Conservation (phyloP, 192 early-diverging fungal species). For the Fimicolochytrium jonesii region DNA sequence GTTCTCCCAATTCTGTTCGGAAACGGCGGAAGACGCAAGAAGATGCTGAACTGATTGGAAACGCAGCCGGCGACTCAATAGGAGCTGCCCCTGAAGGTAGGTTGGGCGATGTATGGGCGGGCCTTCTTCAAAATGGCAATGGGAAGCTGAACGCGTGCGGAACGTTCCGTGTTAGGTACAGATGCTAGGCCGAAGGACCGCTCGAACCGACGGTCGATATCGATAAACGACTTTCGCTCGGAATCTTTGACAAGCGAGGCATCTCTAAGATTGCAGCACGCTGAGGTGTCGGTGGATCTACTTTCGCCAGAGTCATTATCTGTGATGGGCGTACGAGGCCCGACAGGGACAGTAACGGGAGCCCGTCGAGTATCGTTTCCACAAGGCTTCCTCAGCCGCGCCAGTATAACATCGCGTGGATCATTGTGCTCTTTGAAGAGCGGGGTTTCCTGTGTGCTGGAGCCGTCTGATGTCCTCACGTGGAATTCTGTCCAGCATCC, state of each 20-base stretch:
- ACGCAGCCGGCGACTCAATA: no score
- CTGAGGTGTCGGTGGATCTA: not conserved
- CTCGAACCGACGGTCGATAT: conserved; percentile 10
- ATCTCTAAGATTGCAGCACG: not conserved
- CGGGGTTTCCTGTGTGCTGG: not conserved
- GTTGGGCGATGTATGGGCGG: no score
- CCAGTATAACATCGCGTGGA: not conserved
- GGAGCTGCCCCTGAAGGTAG: no score
- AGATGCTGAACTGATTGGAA: no score
- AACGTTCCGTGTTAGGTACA: no score
- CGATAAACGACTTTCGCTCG: conserved; percentile 12
- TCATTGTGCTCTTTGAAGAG: not conserved
- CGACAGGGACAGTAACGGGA: not conserved
- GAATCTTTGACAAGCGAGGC: not conserved
- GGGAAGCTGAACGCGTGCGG: no score
- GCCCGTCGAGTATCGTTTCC: not conserved
- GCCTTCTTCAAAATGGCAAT: no score
- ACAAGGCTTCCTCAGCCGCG: not conserved
- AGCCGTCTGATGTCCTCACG: conserved; percentile 10
- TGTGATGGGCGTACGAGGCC: not conserved
- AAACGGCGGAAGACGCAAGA: no score
- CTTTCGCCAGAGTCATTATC: not conserved
- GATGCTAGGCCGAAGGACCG: no score
- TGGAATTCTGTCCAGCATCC: conserved; percentile 19
- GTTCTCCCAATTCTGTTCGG: no score